These are phyloP conservation scores for Brassica rapa DNA, from an alignment of 345 rosid genomes.

Conservation along the genomic window DNA sequence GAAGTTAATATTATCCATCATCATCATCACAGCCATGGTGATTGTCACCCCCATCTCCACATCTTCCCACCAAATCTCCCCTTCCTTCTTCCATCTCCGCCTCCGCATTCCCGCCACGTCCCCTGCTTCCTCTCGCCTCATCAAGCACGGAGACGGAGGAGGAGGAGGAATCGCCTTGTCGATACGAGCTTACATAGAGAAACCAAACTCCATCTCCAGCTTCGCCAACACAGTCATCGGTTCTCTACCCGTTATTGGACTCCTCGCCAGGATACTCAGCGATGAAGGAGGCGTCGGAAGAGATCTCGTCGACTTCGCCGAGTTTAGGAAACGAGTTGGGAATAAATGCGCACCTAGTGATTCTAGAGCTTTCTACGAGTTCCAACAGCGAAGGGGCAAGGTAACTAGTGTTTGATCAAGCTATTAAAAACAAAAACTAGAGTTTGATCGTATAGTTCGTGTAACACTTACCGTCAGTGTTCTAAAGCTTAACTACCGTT, in stretches of 20 bases:
- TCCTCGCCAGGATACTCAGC: constrained; percentile 75
- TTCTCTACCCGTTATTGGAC: constrained; percentile 87
- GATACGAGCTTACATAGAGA: constrained; percentile 75
- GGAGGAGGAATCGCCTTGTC: constrained; percentile 35
- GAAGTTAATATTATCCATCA: constrained; percentile 33
- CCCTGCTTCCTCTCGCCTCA: constrained; percentile 20
- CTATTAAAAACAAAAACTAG: too few species aligned
- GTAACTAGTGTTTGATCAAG: constrained; percentile 40
- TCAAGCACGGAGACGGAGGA: constrained; percentile 19
- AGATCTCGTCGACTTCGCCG: constrained; percentile 87
- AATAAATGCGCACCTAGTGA: constrained; percentile 69
- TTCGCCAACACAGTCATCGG: constrained; percentile 80
- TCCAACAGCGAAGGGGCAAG: constrained; percentile 76
- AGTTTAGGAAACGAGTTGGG: constrained; percentile 89
- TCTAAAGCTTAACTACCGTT: too few species aligned
- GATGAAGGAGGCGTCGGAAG: constrained; percentile 94
- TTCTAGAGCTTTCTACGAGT: constrained; percentile 90
- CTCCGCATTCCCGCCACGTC: constrained; percentile 28
- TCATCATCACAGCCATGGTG: constrained; percentile 48
- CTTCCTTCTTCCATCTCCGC: constrained; percentile 52
- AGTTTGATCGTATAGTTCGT: background rate
- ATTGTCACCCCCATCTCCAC: constrained; percentile 46
- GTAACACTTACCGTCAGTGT: background rate
- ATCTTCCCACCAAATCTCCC: constrained; percentile 57
- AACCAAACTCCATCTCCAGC: constrained; percentile 65